Evolutionary conservation across 2,329 filamentous ascomycete genomes (phyloP).

Genomic region (Fusarium acutatum): DNA sequence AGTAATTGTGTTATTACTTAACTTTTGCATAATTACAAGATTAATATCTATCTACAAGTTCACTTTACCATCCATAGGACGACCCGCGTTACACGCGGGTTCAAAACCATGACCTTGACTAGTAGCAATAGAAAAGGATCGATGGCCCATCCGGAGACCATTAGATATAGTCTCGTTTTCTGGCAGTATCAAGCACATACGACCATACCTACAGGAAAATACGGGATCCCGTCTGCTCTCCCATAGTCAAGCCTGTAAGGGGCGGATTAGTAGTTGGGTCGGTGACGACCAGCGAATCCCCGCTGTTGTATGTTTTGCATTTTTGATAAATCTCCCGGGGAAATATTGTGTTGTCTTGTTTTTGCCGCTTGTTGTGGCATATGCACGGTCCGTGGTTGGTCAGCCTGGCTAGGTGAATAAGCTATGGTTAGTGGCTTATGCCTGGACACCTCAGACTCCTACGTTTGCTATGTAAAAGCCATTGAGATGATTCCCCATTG

Average conservation of each 20-base stretch:
- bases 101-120: not conserved
- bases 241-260: not conserved
- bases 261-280: not conserved
- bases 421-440: not conserved
- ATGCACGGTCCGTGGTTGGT: not conserved
- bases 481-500: fast-evolving
- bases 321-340: not conserved
- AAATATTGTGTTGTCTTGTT: not conserved
- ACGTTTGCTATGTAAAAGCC: fast-evolving
- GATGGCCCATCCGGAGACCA: fast-evolving
- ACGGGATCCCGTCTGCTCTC: not conserved
- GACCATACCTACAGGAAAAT: not conserved
- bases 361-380: too few relatives aligned
- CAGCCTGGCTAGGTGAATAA: not conserved
- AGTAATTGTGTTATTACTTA: not conserved
- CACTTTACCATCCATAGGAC: not conserved
- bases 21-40: not conserved
- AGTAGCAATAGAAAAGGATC: not conserved
- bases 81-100: fast-evolving
- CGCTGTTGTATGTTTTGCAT: not conserved
- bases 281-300: not conserved
- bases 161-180: fast-evolving
- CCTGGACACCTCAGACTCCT: not conserved
- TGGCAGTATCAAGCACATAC: fast-evolving
- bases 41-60: not conserved